Percentiles rank a stretch among this genome's conserved stretches.
These are phyloP conservation scores for Tolypocladium guangdongense DNA, from an alignment of 2,329 filamentous ascomycete species.

Conservation along the genomic window DNA sequence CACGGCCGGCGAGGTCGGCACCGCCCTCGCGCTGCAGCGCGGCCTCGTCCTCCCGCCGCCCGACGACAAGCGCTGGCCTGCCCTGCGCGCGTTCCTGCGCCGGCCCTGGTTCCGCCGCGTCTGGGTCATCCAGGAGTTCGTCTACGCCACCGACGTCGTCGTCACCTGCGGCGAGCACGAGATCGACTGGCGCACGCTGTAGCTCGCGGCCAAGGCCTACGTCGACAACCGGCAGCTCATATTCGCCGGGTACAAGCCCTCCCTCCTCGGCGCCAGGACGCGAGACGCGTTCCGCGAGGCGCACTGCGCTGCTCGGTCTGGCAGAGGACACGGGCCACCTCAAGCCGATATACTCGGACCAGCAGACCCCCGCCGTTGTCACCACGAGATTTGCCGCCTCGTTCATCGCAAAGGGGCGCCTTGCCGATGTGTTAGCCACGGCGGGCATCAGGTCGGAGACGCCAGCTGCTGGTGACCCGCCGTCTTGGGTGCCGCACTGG, in stretches of 20 bases:
- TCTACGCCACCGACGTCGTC: constrained; percentile 4
- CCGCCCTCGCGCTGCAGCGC: constrained; percentile 1
- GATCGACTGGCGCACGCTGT: constrained; percentile 5
- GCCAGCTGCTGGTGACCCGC: background rate
- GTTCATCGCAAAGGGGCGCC: constrained; percentile 2
- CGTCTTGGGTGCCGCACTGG: constrained; percentile 6
- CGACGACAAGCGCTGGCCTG: constrained; percentile 3
- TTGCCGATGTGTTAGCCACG: constrained; percentile 1
- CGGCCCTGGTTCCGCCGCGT: constrained; percentile 7
- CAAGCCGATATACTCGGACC: constrained; percentile 3
- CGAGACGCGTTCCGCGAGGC: constrained; percentile 3
- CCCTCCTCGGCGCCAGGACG: background rate
- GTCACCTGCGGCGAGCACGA: constrained; percentile 4
- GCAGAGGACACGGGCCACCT: constrained; percentile 2
- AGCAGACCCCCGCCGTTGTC: constrained; percentile 1
- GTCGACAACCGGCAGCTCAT: constrained; percentile 4
- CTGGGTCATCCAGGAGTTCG: constrained; percentile 9
- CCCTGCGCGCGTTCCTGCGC: constrained; percentile 4
- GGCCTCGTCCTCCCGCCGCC: constrained; percentile 2
- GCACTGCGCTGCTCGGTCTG: constrained; percentile 2
- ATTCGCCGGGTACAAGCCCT: constrained; percentile 1
- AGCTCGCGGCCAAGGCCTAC: constrained; percentile 6
- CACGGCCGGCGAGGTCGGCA: constrained; percentile 2
- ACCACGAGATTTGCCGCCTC: constrained; percentile 3
- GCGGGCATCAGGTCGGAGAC: constrained; percentile 1